Evolutionary conservation across 2,329 filamentous ascomycete genomes (phyloP), one percentile per base, ranked within the genome.

Genomic region (Penicillium sp.): DNA sequence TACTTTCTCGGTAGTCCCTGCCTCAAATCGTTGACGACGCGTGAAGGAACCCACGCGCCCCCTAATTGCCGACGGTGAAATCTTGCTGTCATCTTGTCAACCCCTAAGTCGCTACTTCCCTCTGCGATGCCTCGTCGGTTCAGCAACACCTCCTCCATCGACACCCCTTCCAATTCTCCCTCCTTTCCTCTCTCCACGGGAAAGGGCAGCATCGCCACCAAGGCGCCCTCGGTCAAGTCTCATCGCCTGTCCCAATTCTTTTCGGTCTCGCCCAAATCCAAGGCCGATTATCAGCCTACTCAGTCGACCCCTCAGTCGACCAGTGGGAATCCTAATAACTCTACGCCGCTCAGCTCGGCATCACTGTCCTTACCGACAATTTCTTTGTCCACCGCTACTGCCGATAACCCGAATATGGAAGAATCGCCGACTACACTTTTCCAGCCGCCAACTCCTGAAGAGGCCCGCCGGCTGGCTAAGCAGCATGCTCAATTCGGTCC

Each of bases 401-500:
- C 85, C 60, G 89, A 90, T 66, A 94, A 81, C 75, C 84, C 86
- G 71, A 87, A 83, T 67, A 84, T 85, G 73, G 89, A 96, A 66
- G 84, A 89, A 65, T 81, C 87, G 47, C 81, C 88, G 14, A 89
- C 89, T 48, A 96, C 86, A 8, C 85, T 97, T 49, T 97, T 96
- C 76, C 86, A 93, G 69, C 92, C 94, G 27, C 89, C 90, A 54
- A 89, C 90, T 7, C 88, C 87, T n/a, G 89, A 89, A 69, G 92
- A 97, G 76, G 83, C 87, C 45, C 86, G 87, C 58, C 85, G 85
- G 59, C 83, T 91, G 73, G 87, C 87, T 55, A 88, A 86, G 70
- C 84, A 88, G 66, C 90, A 97, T 69, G 89, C 93, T 33, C 92
- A 97, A 70, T 99, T 97, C 69, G 94, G 89, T 12, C 93, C 93